phyloP scores from a whole-genome alignment of 371 early-diverging fungal species.

The Blakeslea trispora region DNA sequence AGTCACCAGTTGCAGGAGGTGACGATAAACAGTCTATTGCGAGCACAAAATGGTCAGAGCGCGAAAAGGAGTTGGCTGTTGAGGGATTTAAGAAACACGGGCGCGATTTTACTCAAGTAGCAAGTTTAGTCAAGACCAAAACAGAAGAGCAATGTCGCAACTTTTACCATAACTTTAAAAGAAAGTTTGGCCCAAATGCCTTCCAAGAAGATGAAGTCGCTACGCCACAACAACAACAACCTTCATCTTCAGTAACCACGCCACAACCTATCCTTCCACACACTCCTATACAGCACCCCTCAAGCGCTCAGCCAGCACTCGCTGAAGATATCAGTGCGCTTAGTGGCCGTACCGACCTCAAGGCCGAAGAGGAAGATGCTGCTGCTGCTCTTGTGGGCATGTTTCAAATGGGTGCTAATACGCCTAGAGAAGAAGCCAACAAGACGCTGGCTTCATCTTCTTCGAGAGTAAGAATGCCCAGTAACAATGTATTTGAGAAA shows the following conservation, averaged over 20 bases:
- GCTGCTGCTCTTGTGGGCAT: slow-evolving; percentile 53
- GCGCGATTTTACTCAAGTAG: slow-evolving; percentile 72
- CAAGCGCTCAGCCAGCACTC: not conserved
- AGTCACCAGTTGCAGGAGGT: not conserved
- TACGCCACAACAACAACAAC: slow-evolving; percentile 11
- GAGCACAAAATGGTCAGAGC: slow-evolving; percentile 71
- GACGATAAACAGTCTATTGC: slow-evolving; percentile 32
- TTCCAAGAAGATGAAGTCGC: slow-evolving; percentile 50
- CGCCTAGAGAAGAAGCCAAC: slow-evolving; percentile 14
- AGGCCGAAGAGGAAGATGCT: slow-evolving; percentile 57
- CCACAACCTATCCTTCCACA: not conserved
- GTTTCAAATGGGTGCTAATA: slow-evolving; percentile 46
- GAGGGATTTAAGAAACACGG: slow-evolving; percentile 77
- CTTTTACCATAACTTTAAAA: slow-evolving; percentile 76
- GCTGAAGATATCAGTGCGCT: slow-evolving; percentile 7
- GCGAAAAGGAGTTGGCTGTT: slow-evolving; percentile 73
- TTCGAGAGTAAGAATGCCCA: slow-evolving; percentile 21
- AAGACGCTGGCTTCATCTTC: not conserved
- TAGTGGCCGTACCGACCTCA: slow-evolving; percentile 37
- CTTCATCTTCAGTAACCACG: slow-evolving; percentile 12
- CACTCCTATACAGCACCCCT: not conserved
- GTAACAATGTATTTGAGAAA: slow-evolving; percentile 6
- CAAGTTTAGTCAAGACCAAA: slow-evolving; percentile 73
- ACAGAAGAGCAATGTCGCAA: slow-evolving; percentile 82
- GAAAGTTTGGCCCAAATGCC: slow-evolving; percentile 66